These are phyloP conservation scores for Monosporozyma yasuniensis DNA, from an alignment of 805 yeast species.

Conservation along the genomic window DNA sequence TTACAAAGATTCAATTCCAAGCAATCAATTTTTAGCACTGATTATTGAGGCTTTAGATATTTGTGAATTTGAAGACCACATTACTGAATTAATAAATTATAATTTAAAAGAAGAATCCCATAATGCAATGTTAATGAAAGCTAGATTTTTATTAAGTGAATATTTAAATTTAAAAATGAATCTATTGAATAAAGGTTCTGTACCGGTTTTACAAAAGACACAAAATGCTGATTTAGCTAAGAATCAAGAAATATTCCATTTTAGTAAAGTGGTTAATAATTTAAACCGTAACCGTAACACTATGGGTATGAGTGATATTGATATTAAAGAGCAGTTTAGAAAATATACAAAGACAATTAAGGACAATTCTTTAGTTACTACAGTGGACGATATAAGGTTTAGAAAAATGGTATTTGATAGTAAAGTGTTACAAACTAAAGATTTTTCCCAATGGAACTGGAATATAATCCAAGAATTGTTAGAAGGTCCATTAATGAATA, in stretches of 20 bases:
- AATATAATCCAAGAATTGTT: constrained; percentile 57
- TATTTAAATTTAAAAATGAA: constrained; percentile 45
- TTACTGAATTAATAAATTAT: constrained; percentile 26
- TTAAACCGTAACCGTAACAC: constrained; percentile 34
- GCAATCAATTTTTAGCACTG: constrained; percentile 61
- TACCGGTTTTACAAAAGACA: constrained; percentile 5
- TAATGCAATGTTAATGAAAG: constrained; percentile 43
- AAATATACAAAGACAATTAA: constrained; percentile 18
- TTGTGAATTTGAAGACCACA: constrained; percentile 43
- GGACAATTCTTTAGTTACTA: constrained; percentile 17
- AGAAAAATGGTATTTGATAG: constrained; percentile 59
- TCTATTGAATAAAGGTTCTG: constrained; percentile 32
- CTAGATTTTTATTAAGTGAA: constrained; percentile 57
- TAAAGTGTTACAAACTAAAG: constrained; percentile 68
- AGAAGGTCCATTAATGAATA: constrained; percentile 72
- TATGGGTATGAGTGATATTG: constrained; percentile 26
- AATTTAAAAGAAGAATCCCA: constrained; percentile 16
- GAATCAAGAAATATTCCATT: constrained; percentile 31
- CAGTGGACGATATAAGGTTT: constrained; percentile 57
- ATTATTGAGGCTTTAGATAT: constrained; percentile 46
- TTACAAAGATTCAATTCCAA: constrained; percentile 36
- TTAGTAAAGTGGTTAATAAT: constrained; percentile 38
- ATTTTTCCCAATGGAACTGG: constrained; percentile 85
- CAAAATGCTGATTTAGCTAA: neutral
- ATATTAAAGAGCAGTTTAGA: constrained; percentile 17